Base-by-base conservation (phyloP, 257 asterid genomes). In the Salvia rosmarinus region DNA sequence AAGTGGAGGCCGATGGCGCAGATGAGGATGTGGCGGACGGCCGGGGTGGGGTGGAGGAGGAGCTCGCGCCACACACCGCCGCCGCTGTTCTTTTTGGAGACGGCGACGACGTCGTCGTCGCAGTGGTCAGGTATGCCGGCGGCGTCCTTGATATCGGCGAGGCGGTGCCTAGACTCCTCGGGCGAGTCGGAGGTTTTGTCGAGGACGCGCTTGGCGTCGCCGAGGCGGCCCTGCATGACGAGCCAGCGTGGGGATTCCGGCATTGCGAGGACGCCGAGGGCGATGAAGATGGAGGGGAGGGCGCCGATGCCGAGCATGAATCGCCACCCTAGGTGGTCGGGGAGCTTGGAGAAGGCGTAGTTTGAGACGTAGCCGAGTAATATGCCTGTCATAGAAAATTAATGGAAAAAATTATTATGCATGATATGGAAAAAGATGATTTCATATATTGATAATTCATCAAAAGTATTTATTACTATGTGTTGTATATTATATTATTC, bases 201-300 rank as follows among this genome's bases (percentile, higher is more conserved):
- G 9, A 91, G 84, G 59, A 90, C 97, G 14, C 52, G 58, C 25
- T 68, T 76, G 9, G 97, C 97, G 2, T 90, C 92, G 23, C 96
- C 92, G 49, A 91, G 87, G 2, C 92, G 89, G 32, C 97, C 97
- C 71, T 91, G 96, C 95, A 91, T 87, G 10, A 91, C 89, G 10
- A 91, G 92, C 97, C 97, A 91, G 11, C 96, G 94, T 4, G 97
- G n/a, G 1, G 96, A 91, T 55, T 91, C 96, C 10, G 97, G 97
- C 97, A 91, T 91, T 21, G 84, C 87, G 17, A 91, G 82, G 25
- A 87, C 91, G 2, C 75, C 88, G 4, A 91, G 10, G 44, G 87
- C 92, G 37, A 91, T 67, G 79, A 89, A 82, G 9, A 91, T 59
- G 0, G 97, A 87, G 20, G 97, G n/a, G 25, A 91, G 2, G 4